Evolutionary conservation across 768 basidiomycete genomes (phyloP), one percentile per base, ranked within the genome.

Genomic region (Termitomyces sp.): DNA sequence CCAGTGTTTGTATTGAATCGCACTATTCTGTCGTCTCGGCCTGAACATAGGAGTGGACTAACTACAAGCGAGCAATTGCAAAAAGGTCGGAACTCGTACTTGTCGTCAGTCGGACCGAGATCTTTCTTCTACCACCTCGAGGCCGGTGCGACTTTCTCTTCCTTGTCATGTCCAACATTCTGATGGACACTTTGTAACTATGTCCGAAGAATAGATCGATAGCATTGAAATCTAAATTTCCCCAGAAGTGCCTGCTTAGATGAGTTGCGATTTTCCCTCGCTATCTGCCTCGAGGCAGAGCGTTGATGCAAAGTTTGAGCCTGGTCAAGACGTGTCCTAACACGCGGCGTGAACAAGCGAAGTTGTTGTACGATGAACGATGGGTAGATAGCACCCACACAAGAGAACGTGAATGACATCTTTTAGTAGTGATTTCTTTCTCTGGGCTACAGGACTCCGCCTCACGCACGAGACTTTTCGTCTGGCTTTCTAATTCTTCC

Each of bases 81-180:
- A 44, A 42, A 53, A 40, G 13, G 43, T 45, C 26, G 34, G 5
- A 44, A 18, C 14, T 45, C 16, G n/a, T 45, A 34, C 37, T 55
- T 10, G 7, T 45, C 34, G 53, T n/a, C 22, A 7, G 33, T 36
- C 53, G 53, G 53, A 36, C 33, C 42, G 53, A 22, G 13, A 24
- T 27, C 30, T 58, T 56, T 48, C 40, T 20, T 18, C 20, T n/a
- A n/a, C 30, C 20, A 56, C 63, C 63, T 64, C 63, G 55, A 64
- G 63, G 63, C 56, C 30, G 56, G 46, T 50, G 42, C 37, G 30
- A 33, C 18, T 45, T 20, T 24, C 32, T 45, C 53, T 24, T 50
- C 34, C 34, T 51, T 55, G 32, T 55, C 53, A n/a, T 8, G 45
- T 30, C 27, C 22, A 26, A 18, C 43, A 33, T 55, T 36, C 33